These are phyloP conservation scores for Phytophthora sansomeana DNA, from an alignment of 352 stramenopile genomes.

Conservation along the genomic window DNA sequence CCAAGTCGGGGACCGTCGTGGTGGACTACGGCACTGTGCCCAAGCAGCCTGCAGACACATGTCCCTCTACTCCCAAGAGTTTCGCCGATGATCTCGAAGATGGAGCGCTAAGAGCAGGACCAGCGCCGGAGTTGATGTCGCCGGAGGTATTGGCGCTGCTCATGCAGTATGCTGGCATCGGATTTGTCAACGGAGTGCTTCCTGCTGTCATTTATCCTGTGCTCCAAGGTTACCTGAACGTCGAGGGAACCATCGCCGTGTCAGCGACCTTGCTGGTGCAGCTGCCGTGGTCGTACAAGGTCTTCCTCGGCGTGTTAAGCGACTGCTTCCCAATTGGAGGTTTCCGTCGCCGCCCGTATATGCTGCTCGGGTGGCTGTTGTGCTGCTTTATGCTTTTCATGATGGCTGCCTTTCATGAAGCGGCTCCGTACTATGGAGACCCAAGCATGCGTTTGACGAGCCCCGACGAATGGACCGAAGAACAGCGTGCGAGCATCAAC, in stretches of 20 bases:
- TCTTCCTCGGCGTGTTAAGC: constrained; percentile 67
- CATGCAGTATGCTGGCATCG: constrained; percentile 64
- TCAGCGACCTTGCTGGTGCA: constrained; percentile 58
- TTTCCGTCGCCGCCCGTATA: constrained; percentile 60
- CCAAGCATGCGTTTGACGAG: constrained; percentile 34
- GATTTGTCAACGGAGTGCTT: constrained; percentile 55
- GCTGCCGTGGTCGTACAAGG: constrained; percentile 66
- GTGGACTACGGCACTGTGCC: constrained; percentile 12
- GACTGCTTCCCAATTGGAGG: constrained; percentile 60
- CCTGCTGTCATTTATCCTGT: constrained; percentile 64
- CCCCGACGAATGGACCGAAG: constrained; percentile 32
- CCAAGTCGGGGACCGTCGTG: constrained; percentile 3
- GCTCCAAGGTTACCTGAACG: constrained; percentile 63
- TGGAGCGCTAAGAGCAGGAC: constrained; percentile 38
- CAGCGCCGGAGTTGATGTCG: constrained; percentile 41
- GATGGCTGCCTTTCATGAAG: constrained; percentile 48
- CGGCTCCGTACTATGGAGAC: constrained; percentile 57
- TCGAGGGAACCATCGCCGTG: constrained; percentile 59
- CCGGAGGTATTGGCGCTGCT: constrained; percentile 46
- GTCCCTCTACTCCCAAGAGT: not conserved
- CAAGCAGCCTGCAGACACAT: not conserved
- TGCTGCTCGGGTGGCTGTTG: constrained; percentile 57
- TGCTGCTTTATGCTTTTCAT: constrained; percentile 55
- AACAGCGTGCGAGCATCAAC: constrained; percentile 46
- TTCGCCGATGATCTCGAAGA: constrained; percentile 27